Evolutionary conservation across 768 basidiomycete genomes (phyloP).

Genomic region (Macrolepiota dolichaula): DNA sequence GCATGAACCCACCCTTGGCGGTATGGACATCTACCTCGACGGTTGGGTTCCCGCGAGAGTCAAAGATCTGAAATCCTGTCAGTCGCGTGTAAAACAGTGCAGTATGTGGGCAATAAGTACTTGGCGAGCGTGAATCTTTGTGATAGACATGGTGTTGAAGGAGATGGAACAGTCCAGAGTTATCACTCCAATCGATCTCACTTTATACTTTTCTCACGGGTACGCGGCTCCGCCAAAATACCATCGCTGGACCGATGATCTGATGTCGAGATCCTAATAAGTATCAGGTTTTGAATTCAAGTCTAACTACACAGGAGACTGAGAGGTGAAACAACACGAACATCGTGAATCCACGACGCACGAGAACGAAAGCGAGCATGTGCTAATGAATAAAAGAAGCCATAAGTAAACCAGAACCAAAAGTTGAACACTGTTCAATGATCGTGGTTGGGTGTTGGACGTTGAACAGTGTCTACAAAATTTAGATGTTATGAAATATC

Average conservation of each 20-base stretch:
- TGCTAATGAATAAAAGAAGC: too few species aligned
- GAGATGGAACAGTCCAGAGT: slow-evolving; percentile 24
- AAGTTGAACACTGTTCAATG: too few species aligned
- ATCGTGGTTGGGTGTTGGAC: too few species aligned
- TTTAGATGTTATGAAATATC: background rate
- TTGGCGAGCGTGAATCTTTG: slow-evolving; percentile 91
- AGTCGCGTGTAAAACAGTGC: slow-evolving; percentile 7
- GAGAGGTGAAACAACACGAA: too few species aligned
- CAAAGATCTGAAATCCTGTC: slow-evolving; percentile 75
- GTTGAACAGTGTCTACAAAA: too few species aligned
- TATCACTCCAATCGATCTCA: slow-evolving; percentile 35
- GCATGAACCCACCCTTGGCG: slow-evolving; percentile 59
- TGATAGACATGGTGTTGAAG: slow-evolving; percentile 75
- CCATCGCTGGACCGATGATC: background rate
- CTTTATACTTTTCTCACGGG: slow-evolving; percentile 35
- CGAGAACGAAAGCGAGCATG: too few species aligned
- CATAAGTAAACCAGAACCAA: too few species aligned
- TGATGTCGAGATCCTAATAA: background rate
- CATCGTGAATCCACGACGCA: too few species aligned
- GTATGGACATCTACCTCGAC: slow-evolving; percentile 93
- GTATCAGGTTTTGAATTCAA: too few species aligned
- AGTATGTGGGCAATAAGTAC: slow-evolving; percentile 32
- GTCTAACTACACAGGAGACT: too few species aligned
- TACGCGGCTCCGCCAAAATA: too few species aligned
- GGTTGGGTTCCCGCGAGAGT: slow-evolving; percentile 98